Evolutionary conservation across 768 basidiomycete genomes (phyloP), one percentile per base, ranked within the genome.

Genomic region (Dictyophora rubrovolvata): DNA sequence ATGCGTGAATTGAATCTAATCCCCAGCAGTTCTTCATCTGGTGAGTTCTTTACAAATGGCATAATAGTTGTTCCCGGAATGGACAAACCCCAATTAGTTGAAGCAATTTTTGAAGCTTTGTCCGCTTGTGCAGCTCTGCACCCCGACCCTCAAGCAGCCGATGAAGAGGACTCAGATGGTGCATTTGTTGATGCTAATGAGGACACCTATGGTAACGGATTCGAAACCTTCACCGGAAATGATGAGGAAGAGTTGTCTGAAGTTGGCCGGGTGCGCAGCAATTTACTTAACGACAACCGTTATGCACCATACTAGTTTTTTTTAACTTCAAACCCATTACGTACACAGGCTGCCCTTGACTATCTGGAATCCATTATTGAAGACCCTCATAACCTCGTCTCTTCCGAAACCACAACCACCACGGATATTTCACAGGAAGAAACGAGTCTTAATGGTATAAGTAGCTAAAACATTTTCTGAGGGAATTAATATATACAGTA

Each of bases 261-360:
- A 74, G 87, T 86, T 64, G 92, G 92, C 76, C 84, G 88, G 86
- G 89, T 92, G 85, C 88, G 92, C 87, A 89, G 85, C 71, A 81
- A 87, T 87, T 87, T 87, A 71, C 67, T 79, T 73, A 84, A 84
- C 76, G 72, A 85, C 77, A 79, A 72, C 69, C 87, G 91, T 72
- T 93, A 76, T 73, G 75, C 81, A 60, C 92, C 92, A 65, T 94
- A 94, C 82, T 94, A 87, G 87, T 63, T 68, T 69, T 64, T 60
- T 48, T 59, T 47, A 53, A 59, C 65, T 65, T 63, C 62, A 63
- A 60, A 53, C 61, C 22, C 63, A 50, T 58, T 65, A 57, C 58
- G 9, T 52, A 23, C 55, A 64, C 74, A 92, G 89, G 90, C 86
- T 52, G 87, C 89, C 21, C 83, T 92, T 60, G 84, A 79, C 16